Conservation (phyloP, 179 eudicot genomes). For the Corrigiola litoralis region DNA sequence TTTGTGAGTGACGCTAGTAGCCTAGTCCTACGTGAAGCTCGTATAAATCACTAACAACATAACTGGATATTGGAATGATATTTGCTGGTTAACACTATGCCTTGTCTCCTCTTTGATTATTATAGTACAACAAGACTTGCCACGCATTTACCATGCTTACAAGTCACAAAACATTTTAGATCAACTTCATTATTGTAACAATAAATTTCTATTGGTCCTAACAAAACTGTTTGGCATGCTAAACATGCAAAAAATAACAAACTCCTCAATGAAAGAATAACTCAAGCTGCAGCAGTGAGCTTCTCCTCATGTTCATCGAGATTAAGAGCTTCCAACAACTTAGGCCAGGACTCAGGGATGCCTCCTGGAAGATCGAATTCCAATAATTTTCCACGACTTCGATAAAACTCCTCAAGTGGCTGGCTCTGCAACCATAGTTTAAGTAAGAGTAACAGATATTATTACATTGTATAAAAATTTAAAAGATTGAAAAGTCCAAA, state of each 20-base stretch:
- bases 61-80: too few species aligned
- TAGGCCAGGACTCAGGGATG: slow-evolving; percentile 96
- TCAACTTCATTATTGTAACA: not conserved
- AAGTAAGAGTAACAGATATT: not conserved
- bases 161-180: not conserved
- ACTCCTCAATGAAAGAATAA: not conserved
- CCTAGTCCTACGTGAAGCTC: too few species aligned
- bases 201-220: slow-evolving; percentile 8
- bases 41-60: too few species aligned
- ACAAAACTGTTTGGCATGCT: slow-evolving; percentile 65
- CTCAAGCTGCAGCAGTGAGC: slow-evolving; percentile 66
- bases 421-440: slow-evolving; percentile 56
- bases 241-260: slow-evolving; percentile 43
- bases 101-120: not conserved
- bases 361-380: slow-evolving; percentile 98
- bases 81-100: too few species aligned
- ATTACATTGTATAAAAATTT: too few species aligned
- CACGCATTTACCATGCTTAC: not conserved
- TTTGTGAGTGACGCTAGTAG: too few species aligned
- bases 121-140: not conserved
- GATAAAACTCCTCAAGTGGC: slow-evolving; percentile 87
- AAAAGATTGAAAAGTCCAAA: too few species aligned
- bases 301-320: slow-evolving; percentile 82
- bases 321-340: slow-evolving; percentile 76
- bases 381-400: slow-evolving; percentile 61